Conservation (phyloP, 2,329 filamentous ascomycete genomes). For the Fusarium chlamydosporum region DNA sequence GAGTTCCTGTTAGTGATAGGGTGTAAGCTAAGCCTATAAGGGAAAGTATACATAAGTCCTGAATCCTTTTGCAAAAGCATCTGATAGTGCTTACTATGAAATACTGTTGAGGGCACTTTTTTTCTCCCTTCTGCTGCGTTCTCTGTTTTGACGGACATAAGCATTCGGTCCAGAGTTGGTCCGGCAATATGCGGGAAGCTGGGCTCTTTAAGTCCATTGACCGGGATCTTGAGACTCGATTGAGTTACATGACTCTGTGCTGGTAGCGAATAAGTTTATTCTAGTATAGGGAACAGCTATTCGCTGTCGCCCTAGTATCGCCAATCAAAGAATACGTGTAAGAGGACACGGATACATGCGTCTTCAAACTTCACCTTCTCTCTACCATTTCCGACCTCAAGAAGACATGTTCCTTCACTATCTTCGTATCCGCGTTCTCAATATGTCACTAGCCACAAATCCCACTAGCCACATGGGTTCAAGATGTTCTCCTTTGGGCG, state of each 20-base stretch:
- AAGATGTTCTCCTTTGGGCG: too few relatives aligned
- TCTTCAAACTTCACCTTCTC: too few relatives aligned
- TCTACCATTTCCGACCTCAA: not conserved
- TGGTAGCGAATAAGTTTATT: not conserved
- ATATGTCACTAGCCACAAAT: not conserved
- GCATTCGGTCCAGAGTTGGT: conserved; percentile 29
- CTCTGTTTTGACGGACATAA: conserved; percentile 6
- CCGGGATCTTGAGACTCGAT: conserved; percentile 6
- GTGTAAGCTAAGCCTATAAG: conserved; percentile 16
- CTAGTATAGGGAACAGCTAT: too few relatives aligned
- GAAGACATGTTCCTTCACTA: not conserved
- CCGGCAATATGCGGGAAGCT: conserved; percentile 13
- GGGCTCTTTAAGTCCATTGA: not conserved
- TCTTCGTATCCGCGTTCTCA: not conserved
- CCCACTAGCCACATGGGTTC: not conserved
- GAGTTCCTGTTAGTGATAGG: conserved; percentile 23
- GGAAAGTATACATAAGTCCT: conserved; percentile 1
- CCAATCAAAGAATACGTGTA: too few relatives aligned
- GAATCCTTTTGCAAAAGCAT: not conserved
- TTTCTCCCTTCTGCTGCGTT: not conserved
- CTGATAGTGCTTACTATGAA: conserved; percentile 2
- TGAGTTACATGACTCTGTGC: not conserved
- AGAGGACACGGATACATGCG: too few relatives aligned
- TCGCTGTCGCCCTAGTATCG: too few relatives aligned
- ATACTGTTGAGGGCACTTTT: not conserved